Evolutionary conservation across 2,329 filamentous ascomycete genomes (phyloP), one percentile per base, ranked within the genome.

Genomic region (Juglanconis juglandina): DNA sequence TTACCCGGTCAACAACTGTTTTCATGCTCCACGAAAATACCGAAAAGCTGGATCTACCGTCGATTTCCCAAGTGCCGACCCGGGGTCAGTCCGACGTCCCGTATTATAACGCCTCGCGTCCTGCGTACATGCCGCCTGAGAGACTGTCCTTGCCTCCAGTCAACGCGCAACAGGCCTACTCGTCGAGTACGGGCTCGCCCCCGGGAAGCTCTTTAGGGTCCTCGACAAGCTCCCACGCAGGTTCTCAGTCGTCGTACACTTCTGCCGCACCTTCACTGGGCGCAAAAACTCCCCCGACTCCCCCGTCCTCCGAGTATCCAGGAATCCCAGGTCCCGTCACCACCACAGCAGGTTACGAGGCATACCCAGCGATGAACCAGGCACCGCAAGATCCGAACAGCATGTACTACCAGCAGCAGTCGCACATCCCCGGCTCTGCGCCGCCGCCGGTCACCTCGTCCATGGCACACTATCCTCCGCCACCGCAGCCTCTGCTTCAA

Each of bases 11-110:
- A 61, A 35, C 54, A 58, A 50, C 53, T 39, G 49, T 55, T 61
- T 61, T 60, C 53, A 57, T 58, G 58, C 55, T 64, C 44, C 58
- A 58, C 61, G 61, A 55, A 47, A 80, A 86, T 79, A 89, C 87
- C 90, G 91, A 86, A 88, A 95, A 93, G 83, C 91, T 96, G 91
- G 91, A 93, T 90, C 87, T 93, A 77, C 90, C 91, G 79, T 90
- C 90, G 79, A 89, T 92, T 73, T 89, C 89, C 73, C 87, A 91
- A 81, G 86, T 90, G 80, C 88, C 91, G 78, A 86, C 87, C 84
- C 88, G 90, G 86, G 88, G 88, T 81, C 82, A 83, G 73, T 82
- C 84, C 77, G 88, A 93, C 77, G 81, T 83, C 70, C 75, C 81
- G 75, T 91, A 86, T 78, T 90, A 88, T 78, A 87, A 87, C 77